Evolutionary conservation across 305 asterid species (phyloP), one percentile per base, ranked within the genome.

Genomic region (Fraxinus dipetala): DNA sequence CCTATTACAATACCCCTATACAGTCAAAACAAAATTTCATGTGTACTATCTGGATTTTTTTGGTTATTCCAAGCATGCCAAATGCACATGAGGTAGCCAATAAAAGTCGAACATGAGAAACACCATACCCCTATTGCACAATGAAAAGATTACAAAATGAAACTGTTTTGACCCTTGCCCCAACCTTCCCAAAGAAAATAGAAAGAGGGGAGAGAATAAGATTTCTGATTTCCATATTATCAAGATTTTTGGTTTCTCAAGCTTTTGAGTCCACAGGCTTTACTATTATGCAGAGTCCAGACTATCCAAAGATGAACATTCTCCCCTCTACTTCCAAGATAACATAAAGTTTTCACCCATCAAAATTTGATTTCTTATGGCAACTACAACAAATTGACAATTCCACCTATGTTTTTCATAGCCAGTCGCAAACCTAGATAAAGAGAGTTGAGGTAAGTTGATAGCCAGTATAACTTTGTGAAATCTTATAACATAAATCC

Each of bases 1-100:
- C 91, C 99, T 95, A 86, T 72, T 30, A 48, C 80, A 38, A 80
- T 28, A 81, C 78, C 83, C 48, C 9, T 83, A 70, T n/a, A 14
- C 36, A n/a, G 75, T 76, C 72, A 30, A 75, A 82, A 78, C 61
- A 22, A 16, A 7, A 56, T 54, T 59, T 13, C 36, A 28, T 24
- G 32, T 8, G 77, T 26, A 28, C 77, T 32, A 65, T 36, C 76
- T 18, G 76, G 9, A 45, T 13, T 79, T 13, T 26, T 75, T 74
- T 51, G 72, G 73, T 72, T 72, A 69, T 6, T 69, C 51, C 70
- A 51, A 61, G 79, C 76, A 80, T 24, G 54, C 35, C 75, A 63
- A 65, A 38, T 72, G 75, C 69, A 32, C n/a, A 74, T 76, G 30
- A 54, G 2, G 43, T 40, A 32, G 14, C 79, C 78, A 75, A 63